phyloP scores from a whole-genome alignment of 768 basidiomycete genomes.

The Xanthoconium stramineum region DNA sequence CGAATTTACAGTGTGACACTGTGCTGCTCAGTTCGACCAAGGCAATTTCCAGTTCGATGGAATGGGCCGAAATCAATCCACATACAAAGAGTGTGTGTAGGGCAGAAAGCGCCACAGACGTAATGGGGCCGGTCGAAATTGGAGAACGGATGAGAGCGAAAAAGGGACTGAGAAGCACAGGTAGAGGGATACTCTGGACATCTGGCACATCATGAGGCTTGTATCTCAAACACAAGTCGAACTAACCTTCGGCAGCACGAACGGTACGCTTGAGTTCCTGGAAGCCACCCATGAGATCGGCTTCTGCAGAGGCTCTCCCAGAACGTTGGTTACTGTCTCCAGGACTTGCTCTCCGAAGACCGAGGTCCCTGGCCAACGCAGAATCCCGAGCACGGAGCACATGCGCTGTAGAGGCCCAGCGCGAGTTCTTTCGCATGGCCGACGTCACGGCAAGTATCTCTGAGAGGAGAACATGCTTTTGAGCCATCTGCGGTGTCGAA shows the following conservation, averaged over 20 bases:
- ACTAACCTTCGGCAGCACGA: constrained; percentile 62
- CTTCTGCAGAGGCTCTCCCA: constrained; percentile 61
- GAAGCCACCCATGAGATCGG: constrained; percentile 88
- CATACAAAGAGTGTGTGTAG: constrained; percentile 86
- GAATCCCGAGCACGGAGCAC: constrained; percentile 61
- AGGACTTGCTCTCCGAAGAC: constrained; percentile 61
- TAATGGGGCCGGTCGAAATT: constrained; percentile 94
- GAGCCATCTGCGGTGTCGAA: constrained; percentile 38
- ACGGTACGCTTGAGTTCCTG: constrained; percentile 77
- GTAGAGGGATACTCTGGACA: constrained; percentile 52
- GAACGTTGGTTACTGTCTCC: constrained; percentile 40
- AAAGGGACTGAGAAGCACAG: constrained; percentile 78
- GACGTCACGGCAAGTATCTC: constrained; percentile 92
- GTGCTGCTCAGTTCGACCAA: constrained; percentile 84
- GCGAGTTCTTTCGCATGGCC: constrained; percentile 95
- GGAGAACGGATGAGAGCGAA: constrained; percentile 91
- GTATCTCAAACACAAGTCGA: constrained; percentile 5
- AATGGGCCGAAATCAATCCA: constrained; percentile 60
- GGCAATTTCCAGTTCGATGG: constrained; percentile 57
- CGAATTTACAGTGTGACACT: constrained; percentile 95
- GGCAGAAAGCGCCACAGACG: constrained; percentile 86
- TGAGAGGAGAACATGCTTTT: constrained; percentile 78
- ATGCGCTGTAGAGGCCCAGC: constrained; percentile 82
- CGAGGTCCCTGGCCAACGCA: constrained; percentile 69
- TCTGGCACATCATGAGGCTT: constrained; percentile 44